A percentile compares a stretch with the other conserved stretches of the same genome.
phyloP scores from a whole-genome alignment of 2,329 filamentous ascomycete species.

The Plectosphaerella cucumerina region DNA sequence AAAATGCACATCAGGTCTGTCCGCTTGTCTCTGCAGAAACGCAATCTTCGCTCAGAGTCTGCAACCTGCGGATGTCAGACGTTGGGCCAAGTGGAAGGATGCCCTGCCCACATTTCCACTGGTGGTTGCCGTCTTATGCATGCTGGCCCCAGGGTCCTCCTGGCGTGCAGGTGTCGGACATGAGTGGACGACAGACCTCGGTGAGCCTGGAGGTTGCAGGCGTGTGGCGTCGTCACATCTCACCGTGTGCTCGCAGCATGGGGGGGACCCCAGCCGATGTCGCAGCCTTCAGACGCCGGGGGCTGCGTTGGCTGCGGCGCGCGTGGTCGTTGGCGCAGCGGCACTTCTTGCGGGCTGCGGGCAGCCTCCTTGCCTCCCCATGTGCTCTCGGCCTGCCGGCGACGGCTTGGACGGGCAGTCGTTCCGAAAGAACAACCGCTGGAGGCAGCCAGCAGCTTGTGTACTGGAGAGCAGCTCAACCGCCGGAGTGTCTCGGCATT shows the following conservation, averaged over 20 bases:
- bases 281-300: background rate
- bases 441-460: background rate
- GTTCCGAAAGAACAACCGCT: background rate
- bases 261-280: background rate
- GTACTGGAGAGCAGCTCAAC: no score
- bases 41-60: no score
- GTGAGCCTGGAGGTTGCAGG: background rate
- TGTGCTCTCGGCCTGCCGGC: background rate
- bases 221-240: background rate
- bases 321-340: background rate
- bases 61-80: no score
- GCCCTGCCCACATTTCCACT: no score
- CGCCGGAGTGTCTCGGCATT: no score
- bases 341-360: background rate
- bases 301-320: no score
- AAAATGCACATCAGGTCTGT: no score
- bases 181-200: background rate
- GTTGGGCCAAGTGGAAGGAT: no score
- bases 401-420: background rate
- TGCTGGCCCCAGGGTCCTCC: background rate
- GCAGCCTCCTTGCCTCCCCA: background rate
- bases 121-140: no score
- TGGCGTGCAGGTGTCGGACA: background rate
- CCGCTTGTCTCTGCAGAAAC: no score
- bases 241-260: background rate